These are phyloP conservation scores for Magnolia changhungtana DNA, from an alignment of 164 flowering plant genomes.

Conservation along the genomic window DNA sequence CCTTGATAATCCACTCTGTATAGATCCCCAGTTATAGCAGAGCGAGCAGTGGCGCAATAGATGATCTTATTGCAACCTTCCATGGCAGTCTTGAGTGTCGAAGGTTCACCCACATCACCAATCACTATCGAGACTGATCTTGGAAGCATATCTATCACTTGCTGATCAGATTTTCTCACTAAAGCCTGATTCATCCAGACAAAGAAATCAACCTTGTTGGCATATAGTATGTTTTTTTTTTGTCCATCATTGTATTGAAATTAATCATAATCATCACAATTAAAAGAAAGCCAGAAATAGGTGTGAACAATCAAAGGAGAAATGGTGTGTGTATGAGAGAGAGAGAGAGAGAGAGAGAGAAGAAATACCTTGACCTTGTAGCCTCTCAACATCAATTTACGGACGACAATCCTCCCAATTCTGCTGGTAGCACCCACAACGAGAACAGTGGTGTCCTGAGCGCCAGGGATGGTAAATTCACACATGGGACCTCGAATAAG, in stretches of 20 bases:
- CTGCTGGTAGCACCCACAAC: conserved; percentile 94
- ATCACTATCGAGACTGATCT: conserved; percentile 78
- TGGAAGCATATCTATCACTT: conserved; percentile 76
- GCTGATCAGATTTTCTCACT: conserved; percentile 69
- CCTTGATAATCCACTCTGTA: conserved; percentile 83
- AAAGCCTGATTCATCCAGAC: conserved; percentile 50
- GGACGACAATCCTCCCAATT: conserved; percentile 76
- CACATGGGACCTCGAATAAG: conserved; percentile 85
- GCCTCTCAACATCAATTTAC: conserved; percentile 93
- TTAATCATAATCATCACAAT: background rate
- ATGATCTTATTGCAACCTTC: conserved; percentile 89
- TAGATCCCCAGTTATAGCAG: conserved; percentile 88
- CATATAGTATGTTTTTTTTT: background rate
- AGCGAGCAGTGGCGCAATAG: conserved; percentile 97
- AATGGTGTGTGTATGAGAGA: too few species aligned
- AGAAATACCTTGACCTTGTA: conserved; percentile 76
- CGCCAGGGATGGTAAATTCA: conserved; percentile 88
- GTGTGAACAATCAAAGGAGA: too few species aligned
- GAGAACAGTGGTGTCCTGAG: conserved; percentile 83
- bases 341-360: too few species aligned
- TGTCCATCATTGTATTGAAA: background rate
- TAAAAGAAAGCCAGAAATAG: too few species aligned
- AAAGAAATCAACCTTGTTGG: conserved; percentile 9
- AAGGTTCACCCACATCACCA: conserved; percentile 97
- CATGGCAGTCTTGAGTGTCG: conserved; percentile 58